These are phyloP conservation scores for Fraxinus sp. DNA, from an alignment of 305 asterid genomes.

Conservation along the genomic window DNA sequence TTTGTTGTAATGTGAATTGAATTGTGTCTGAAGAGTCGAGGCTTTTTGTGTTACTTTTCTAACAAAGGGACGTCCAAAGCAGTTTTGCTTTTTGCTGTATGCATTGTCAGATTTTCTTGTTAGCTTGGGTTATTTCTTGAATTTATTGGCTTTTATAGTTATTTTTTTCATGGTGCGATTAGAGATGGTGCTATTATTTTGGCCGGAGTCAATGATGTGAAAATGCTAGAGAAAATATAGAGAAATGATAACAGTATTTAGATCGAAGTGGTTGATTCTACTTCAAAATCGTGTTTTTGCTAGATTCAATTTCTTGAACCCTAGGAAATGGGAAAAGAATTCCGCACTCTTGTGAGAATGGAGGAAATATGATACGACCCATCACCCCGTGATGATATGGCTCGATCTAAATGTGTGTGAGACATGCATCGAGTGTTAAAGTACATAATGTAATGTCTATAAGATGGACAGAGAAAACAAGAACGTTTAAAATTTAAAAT, in stretches of 20 bases:
- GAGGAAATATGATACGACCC: neutral
- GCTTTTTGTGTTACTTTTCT: neutral
- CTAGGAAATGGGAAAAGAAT: neutral
- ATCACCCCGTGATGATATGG: neutral
- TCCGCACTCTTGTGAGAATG: neutral
- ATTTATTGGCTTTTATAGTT: neutral
- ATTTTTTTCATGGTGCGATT: neutral
- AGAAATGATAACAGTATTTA: neutral
- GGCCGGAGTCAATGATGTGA: neutral
- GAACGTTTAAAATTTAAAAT: neutral
- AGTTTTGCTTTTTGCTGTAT: neutral
- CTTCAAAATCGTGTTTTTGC: neutral
- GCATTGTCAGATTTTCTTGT: neutral
- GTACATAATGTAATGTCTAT: neutral
- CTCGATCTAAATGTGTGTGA: neutral
- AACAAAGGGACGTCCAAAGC: neutral
- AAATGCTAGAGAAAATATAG: neutral
- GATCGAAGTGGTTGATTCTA: neutral
- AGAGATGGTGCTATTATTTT: neutral
- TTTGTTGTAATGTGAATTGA: neutral
- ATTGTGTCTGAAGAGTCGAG: neutral
- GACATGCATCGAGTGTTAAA: neutral
- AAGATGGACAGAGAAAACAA: neutral
- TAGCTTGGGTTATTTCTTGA: neutral
- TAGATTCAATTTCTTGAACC: neutral